These are phyloP conservation scores for Echinochloa phyllopogon DNA, from an alignment of 176 grass and related monocot genomes.

Conservation along the genomic window DNA sequence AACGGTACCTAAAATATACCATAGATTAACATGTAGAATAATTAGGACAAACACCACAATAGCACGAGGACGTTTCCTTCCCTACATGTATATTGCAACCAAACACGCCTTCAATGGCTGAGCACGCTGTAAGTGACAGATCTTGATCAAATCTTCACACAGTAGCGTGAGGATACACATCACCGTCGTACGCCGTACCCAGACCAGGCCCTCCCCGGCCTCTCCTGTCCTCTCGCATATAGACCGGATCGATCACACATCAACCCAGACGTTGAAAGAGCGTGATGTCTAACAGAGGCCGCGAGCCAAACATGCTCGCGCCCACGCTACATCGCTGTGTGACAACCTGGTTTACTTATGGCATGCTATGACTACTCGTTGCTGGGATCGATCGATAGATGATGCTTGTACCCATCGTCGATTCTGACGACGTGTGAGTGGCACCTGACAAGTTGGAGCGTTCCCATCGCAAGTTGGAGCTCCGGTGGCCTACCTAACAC, in stretches of 20 bases:
- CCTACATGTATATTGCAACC: background rate
- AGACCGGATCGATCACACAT: background rate
- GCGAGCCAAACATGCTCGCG: background rate
- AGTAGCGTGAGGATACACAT: too few species aligned
- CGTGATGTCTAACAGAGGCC: background rate
- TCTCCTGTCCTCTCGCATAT: background rate
- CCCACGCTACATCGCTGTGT: background rate
- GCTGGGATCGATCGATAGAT: background rate
- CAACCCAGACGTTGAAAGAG: background rate
- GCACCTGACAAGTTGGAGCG: background rate
- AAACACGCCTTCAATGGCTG: background rate
- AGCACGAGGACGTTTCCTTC: background rate
- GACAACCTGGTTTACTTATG: slow-evolving; percentile 20
- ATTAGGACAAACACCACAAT: background rate
- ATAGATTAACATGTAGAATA: too few species aligned
- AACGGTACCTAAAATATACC: too few species aligned
- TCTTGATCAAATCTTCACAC: too few species aligned
- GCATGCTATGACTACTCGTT: background rate
- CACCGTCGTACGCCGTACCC: too few species aligned
- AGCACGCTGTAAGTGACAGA: background rate
- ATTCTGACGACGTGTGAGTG: background rate
- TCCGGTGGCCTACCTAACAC: slow-evolving; percentile 4
- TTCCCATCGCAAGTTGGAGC: background rate
- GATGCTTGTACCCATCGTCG: background rate
- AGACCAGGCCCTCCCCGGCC: background rate